Percentiles rank a stretch among this genome's conserved stretches.
These are phyloP conservation scores for Pythium aquatile DNA, from an alignment of 352 stramenopile genomes.

Conservation along the genomic window DNA sequence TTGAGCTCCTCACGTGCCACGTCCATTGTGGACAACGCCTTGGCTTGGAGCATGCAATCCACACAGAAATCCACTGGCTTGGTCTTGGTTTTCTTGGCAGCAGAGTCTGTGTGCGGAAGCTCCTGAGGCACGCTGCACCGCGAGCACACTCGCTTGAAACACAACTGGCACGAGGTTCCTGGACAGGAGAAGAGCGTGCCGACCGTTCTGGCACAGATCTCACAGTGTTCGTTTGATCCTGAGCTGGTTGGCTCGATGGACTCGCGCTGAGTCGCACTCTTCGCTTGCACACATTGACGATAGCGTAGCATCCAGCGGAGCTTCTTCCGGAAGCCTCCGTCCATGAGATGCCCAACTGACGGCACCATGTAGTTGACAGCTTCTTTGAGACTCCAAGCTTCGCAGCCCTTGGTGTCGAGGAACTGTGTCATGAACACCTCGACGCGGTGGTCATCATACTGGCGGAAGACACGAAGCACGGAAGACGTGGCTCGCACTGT, in stretches of 20 bases:
- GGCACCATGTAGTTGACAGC: too few relatives aligned
- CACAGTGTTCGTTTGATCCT: background rate
- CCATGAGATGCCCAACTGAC: background rate
- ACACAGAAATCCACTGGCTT: background rate
- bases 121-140: background rate
- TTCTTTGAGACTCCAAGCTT: slow-evolving; percentile 31
- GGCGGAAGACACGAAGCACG: slow-evolving; percentile 41
- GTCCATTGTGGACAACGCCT: background rate
- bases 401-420: slow-evolving; percentile 20
- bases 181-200: background rate
- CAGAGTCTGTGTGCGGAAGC: background rate
- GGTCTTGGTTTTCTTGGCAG: too few relatives aligned
- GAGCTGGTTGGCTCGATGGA: background rate
- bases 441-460: slow-evolving; percentile 35
- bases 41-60: background rate
- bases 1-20: background rate
- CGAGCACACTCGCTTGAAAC: background rate
- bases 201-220: background rate
- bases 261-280: background rate
- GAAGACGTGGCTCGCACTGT: slow-evolving; percentile 36
- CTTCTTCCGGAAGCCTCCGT: background rate
- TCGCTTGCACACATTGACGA: background rate
- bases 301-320: background rate
- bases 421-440: slow-evolving; percentile 49
- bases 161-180: background rate